These are phyloP conservation scores for Aspergillus sp. DNA, from an alignment of 2,329 filamentous ascomycete species.

Conservation along the genomic window DNA sequence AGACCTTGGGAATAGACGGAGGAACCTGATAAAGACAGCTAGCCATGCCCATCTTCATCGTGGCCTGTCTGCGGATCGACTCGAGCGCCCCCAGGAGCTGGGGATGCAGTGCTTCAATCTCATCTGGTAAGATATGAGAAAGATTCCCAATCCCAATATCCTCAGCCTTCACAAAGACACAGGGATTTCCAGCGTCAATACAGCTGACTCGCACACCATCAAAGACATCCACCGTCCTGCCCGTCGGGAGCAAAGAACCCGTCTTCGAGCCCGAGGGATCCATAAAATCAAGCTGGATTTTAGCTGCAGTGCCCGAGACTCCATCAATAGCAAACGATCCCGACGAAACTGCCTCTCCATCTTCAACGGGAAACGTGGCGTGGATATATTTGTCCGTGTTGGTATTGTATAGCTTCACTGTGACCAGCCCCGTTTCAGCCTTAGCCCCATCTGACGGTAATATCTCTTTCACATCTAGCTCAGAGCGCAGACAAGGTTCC, in stretches of 20 bases:
- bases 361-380: constrained; percentile 48
- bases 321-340: constrained; percentile 58
- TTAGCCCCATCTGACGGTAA: too few relatives aligned
- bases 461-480: background rate
- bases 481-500: background rate
- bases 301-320: constrained; percentile 51
- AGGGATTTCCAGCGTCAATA: constrained; percentile 58
- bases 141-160: constrained; percentile 35
- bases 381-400: constrained; percentile 61
- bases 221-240: constrained; percentile 47
- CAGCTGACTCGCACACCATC: constrained; percentile 47
- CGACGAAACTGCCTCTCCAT: constrained; percentile 38
- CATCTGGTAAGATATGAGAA: constrained; percentile 42
- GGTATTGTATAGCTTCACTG: constrained; percentile 60
- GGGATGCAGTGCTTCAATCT: constrained; percentile 40
- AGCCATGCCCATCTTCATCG: constrained; percentile 55
- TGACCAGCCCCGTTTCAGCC: constrained; percentile 24
- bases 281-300: constrained; percentile 54
- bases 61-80: constrained; percentile 49
- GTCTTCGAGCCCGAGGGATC: constrained; percentile 59
- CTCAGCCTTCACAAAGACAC: constrained; percentile 52
- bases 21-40: constrained; percentile 40
- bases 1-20: constrained; percentile 58
- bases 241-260: constrained; percentile 54
- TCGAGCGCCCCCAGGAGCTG: constrained; percentile 44